Evolutionary conservation across 345 rosid species (phyloP), one percentile per base, ranked within the genome.

Genomic region (Acer saccharum): DNA sequence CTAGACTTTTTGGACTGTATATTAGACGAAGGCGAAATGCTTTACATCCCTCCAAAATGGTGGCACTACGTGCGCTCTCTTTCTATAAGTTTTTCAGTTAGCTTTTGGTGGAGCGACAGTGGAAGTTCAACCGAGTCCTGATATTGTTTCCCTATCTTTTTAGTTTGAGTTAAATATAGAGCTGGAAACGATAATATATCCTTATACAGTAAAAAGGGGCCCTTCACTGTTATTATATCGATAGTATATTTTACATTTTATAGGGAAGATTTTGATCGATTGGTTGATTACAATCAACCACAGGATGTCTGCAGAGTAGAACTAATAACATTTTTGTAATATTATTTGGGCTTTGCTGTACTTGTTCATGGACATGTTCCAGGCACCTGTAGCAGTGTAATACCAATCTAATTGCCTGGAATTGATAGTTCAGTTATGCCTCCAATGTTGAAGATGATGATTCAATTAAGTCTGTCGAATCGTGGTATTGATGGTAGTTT

Each of bases 41-140:
- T 95, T 58, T 95, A 95, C 90, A 93, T 95, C 77, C 99, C 99
- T 4, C 97, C 95, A 14, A 94, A 91, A 87, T 95, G 99, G 99
- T 95, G 99, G 99, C 98, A 95, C 72, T 95, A 95, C 46, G 98
- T 95, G 63, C 87, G 96, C 69, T 93, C 98, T 54, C 88, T 95
- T 62, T 89, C 98, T 0, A 58, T 87, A 23, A 95, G 99, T 83
- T 78, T 96, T 65, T 94, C 99, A 0, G 98, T 94, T 77, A 92
- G 97, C 89, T 96, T 89, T 81, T 96, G 98, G 99, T 96, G 98
- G 98, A 89, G 94, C 76, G 80, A 82, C 29, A 54, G 84, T 6
- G 83, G 74, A 7, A 81, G 79, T 63, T 76, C 84, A 0, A 74
- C 81, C 0, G 73, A n/a, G 44, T 84, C 85, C 1, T 89, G 78